These are phyloP conservation scores for Elsinoe ampelina DNA, from an alignment of 2,329 filamentous ascomycete species.

Conservation along the genomic window DNA sequence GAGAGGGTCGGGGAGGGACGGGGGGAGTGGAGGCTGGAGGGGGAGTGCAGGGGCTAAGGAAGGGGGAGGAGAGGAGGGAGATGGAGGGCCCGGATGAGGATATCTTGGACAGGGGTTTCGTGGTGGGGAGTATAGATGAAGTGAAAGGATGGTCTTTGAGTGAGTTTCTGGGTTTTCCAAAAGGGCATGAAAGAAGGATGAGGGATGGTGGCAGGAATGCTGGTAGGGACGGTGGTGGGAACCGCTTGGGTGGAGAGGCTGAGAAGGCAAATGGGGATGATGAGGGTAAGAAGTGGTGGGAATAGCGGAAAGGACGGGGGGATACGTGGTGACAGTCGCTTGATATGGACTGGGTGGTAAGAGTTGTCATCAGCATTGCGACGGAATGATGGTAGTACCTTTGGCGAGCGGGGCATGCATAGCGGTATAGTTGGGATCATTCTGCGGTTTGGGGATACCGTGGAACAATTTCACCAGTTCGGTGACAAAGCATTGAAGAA, in stretches of 20 bases:
- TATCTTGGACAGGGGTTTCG: too few species aligned
- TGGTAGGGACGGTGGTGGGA: neutral
- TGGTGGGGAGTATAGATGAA: neutral
- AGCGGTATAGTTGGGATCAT: neutral
- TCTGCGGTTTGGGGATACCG: too few species aligned
- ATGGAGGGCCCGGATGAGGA: neutral
- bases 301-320: neutral
- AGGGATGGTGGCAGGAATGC: neutral
- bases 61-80: neutral
- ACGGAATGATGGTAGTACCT: neutral
- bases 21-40: neutral
- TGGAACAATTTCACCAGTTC: too few species aligned
- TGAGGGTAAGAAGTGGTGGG: neutral
- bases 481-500: too few species aligned
- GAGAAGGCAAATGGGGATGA: neutral
- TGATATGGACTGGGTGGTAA: too few species aligned
- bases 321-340: too few species aligned
- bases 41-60: neutral
- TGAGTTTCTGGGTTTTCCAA: neutral
- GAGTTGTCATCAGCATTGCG: neutral
- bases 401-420: neutral
- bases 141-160: neutral
- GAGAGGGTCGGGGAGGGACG: neutral
- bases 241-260: neutral
- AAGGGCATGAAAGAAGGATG: neutral